Evolutionary conservation across 2,329 filamentous ascomycete genomes (phyloP).

Genomic region (Tolypocladium paradoxum): DNA sequence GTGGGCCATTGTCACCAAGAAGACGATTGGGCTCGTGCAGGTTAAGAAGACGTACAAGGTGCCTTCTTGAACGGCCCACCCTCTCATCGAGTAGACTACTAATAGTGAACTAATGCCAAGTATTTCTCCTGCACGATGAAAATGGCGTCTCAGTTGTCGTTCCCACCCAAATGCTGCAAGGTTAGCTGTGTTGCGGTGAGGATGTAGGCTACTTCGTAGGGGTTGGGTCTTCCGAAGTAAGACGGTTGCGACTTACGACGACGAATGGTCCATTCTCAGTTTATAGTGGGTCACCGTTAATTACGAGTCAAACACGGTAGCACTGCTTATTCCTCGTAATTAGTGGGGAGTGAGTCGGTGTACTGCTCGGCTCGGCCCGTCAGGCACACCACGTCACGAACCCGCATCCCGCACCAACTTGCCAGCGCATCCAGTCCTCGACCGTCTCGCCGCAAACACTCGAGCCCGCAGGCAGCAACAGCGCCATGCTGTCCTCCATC

Average conservation of each 20-base stretch:
- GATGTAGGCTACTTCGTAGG: too few relatives aligned
- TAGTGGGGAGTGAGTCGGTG: too few relatives aligned
- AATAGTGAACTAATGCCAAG: not conserved
- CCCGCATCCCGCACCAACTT: too few relatives aligned
- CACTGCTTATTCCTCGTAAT: too few relatives aligned
- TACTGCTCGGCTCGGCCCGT: not conserved
- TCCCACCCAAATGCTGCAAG: not conserved
- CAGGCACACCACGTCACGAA: not conserved
- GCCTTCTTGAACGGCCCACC: slow-evolving; percentile 15
- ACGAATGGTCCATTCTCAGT: too few relatives aligned
- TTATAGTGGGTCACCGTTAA: too few relatives aligned
- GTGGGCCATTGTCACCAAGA: slow-evolving; percentile 72
- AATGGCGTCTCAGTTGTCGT: not conserved
- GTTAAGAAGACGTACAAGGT: slow-evolving; percentile 59
- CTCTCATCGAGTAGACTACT: not conserved
- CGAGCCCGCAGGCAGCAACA: not conserved
- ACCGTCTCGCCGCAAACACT: not conserved
- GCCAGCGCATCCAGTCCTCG: not conserved
- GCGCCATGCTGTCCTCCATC: slow-evolving; percentile 13
- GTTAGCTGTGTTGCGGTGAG: too few relatives aligned
- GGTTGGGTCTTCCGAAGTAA: too few relatives aligned
- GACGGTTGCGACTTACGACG: too few relatives aligned
- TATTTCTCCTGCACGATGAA: not conserved
- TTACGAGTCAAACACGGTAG: too few relatives aligned
- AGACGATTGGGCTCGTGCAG: slow-evolving; percentile 69